A percentile compares a stretch with the other conserved stretches of the same genome.
phyloP scores from a whole-genome alignment of 2,329 filamentous ascomycete species.

The Fusarium camptoceras region DNA sequence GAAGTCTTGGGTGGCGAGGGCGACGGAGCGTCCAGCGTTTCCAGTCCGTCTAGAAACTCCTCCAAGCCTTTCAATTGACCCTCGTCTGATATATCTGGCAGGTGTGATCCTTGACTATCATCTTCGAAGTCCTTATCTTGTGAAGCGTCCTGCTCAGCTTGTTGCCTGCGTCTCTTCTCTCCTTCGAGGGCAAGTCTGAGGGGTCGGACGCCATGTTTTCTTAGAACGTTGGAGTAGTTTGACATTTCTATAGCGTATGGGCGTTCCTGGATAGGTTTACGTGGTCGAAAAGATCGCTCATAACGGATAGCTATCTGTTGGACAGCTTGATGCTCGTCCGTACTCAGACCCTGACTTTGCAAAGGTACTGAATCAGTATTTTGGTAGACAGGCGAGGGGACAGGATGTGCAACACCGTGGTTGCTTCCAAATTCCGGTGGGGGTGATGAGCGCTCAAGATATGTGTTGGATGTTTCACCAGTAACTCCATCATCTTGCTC shows the following conservation, averaged over 20 bases:
- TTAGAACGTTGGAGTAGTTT: conserved; percentile 64
- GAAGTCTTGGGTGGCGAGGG: conserved; percentile 49
- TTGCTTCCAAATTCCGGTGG: conserved; percentile 41
- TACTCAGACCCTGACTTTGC: conserved; percentile 34
- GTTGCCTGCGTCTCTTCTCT: conserved; percentile 49
- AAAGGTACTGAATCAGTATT: conserved; percentile 1
- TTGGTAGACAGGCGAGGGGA: background rate
- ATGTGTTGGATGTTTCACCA: conserved; percentile 54
- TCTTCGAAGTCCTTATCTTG: conserved; percentile 66
- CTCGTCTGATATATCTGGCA: conserved; percentile 50
- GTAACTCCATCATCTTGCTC: conserved; percentile 14
- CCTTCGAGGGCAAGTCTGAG: conserved; percentile 56
- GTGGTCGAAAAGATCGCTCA: conserved; percentile 65
- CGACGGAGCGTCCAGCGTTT: conserved; percentile 42
- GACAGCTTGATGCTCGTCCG: conserved; percentile 40
- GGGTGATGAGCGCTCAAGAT: conserved; percentile 53
- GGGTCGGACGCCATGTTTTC: conserved; percentile 66
- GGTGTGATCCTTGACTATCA: conserved; percentile 59
- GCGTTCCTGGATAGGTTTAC: conserved; percentile 71
- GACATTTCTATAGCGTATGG: conserved; percentile 69
- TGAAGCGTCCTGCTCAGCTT: conserved; percentile 60
- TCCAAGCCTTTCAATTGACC: conserved; percentile 48
- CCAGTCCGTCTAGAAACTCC: conserved; percentile 31
- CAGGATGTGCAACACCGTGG: background rate
- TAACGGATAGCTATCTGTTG: conserved; percentile 50